Base-by-base conservation (phyloP, 1,139 yeast genomes). In the Waltiozyma sp. region DNA sequence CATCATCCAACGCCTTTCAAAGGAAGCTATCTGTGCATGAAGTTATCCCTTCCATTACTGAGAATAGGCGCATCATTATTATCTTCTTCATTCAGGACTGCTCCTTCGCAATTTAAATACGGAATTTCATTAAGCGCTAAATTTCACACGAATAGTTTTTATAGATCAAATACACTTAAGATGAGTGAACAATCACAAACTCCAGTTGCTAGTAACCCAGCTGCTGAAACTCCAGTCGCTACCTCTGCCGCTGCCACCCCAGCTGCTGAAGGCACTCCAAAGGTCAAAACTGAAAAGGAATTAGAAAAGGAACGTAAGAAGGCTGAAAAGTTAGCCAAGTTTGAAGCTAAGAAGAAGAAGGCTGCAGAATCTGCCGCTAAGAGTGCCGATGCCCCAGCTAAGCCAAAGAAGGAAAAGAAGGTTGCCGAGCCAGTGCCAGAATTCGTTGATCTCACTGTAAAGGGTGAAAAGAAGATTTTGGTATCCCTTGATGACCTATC, bases 311-410 rank as follows among this genome's bases (percentile, higher is more conserved):
- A 91, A 68, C 79, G 82, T 59, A 89, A 89, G 71, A 89, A 89
- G 75, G 96, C 96, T 43, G 98, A 91, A 69, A 91, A 91, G 64
- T 69, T 88, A 59, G 95, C 96, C 59, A 91, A 89, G 63, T 89
- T 89, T 65, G 75, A 81, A 55, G 97, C 97, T 43, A 91, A 91
- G 66, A 83, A 89, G 68, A 88, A 89, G 48, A 86, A 86, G 57
- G 80, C 81, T 65, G 66, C 65, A 35, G 70, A 71, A 45, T 63
- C 23, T 9, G 47, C 44, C 4, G 46, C 69, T 50, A 56, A 62
- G 40, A 58, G 57, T 41, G 55, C 57, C 38, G 61, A 63, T 38
- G 63, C 62, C 31, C 52, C 61, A 37, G 64, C 67, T 38, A 77
- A 80, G 66, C 76, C 80, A 64, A 79, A 80, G 58, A 80, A 82